phyloP scores from a whole-genome alignment of 257 asterid genomes.

The Rauvolfia tetraphylla region DNA sequence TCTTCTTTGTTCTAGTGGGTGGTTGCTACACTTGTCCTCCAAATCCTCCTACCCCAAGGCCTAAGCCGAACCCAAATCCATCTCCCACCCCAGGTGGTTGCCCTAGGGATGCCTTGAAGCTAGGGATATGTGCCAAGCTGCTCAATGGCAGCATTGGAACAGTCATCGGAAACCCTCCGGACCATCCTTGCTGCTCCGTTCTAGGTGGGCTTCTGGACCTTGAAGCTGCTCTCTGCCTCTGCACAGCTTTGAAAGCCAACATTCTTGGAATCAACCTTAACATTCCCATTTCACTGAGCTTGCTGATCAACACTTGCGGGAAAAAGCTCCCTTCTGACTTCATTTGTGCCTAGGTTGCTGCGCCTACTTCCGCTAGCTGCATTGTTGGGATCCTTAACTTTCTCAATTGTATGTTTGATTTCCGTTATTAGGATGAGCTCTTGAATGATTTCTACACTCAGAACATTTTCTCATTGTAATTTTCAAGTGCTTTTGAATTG shows the following conservation, averaged over 20 bases:
- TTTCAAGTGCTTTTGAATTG: neutral
- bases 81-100: slow-evolving; percentile 44
- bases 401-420: neutral
- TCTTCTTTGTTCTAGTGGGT: slow-evolving; percentile 37
- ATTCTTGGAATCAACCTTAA: slow-evolving; percentile 60
- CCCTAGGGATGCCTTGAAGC: slow-evolving; percentile 62
- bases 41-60: slow-evolving; percentile 20
- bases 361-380: neutral
- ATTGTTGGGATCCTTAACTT: neutral
- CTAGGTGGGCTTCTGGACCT: slow-evolving; percentile 65
- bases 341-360: slow-evolving; percentile 42
- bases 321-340: slow-evolving; percentile 61
- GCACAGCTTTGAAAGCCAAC: slow-evolving; percentile 72
- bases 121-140: slow-evolving; percentile 61
- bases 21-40: slow-evolving; percentile 44
- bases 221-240: slow-evolving; percentile 66
- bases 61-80: slow-evolving; percentile 31
- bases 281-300: slow-evolving; percentile 62
- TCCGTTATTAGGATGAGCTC: neutral
- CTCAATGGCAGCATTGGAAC: slow-evolving; percentile 51
- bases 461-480: slow-evolving; percentile 15
- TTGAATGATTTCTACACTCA: slow-evolving; percentile 1
- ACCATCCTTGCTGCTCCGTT: slow-evolving; percentile 57
- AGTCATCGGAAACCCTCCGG: slow-evolving; percentile 57
- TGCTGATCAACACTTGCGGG: slow-evolving; percentile 67